Base-by-base conservation (phyloP, 202 grass and related monocot genomes). In the Miscanthus sacchariflorus region DNA sequence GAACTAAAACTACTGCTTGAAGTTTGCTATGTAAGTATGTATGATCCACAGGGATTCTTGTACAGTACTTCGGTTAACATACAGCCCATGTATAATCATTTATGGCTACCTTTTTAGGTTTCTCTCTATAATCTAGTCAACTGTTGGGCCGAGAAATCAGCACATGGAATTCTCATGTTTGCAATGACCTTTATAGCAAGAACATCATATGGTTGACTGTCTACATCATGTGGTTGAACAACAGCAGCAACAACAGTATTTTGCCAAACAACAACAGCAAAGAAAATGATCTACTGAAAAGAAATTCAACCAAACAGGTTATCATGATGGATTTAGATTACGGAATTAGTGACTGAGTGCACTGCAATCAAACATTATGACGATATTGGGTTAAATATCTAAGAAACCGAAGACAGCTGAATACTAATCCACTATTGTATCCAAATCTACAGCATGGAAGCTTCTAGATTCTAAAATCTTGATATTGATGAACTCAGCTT, bases 331-430 rank as follows among this genome's bases (percentile, higher is more conserved):
- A 33, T 28, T 28, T 11, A 63, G 9, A 61, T 18, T 27, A 21
- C 10, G 3, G 10, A 74, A 83, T 45, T 58, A 76, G 14, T 44
- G 35, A 81, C 14, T 35, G 35, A 77, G 64, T 8, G 7, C 50
- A 50, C 49, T 86, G 72, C 78, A 77, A 63, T 48, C 28, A 59
- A 69, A 27, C 21, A 72, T 68, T 52, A 81, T 64, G 42, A 63
- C 5, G 25, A 43, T 72, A 7, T 72, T 48, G 13, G 63, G 23
- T 63, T 63, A 48, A 81, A 21, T 14, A 46, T 27, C 33, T 12
- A 5, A 33, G 45, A 42, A 82, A 82, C 42, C 42, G 50, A 82
- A 24, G 8, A 64, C 25, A 66, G 25, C 10, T 25, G 19, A 85
- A 77, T 13, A 13, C 10, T 46, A 50, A 77, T 61, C 7, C 45